Percentiles rank a stretch among this genome's conserved stretches.
Conservation (phyloP, 2,329 filamentous ascomycete species). For the Penicillium olsonii region DNA sequence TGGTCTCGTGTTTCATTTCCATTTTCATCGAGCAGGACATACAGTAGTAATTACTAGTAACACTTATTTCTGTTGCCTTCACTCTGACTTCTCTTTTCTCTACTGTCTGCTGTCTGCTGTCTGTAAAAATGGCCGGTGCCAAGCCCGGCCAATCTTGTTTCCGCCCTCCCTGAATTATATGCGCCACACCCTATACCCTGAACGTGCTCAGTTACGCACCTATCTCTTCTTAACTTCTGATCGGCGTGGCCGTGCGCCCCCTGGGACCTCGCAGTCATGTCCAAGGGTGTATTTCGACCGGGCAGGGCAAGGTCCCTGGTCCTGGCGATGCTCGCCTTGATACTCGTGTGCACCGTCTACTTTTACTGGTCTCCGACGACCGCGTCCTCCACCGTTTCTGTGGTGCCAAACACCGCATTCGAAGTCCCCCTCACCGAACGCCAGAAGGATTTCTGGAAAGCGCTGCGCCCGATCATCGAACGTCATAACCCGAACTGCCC, state of each 20-base stretch:
- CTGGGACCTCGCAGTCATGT: conserved; percentile 10
- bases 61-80: no score
- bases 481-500: conserved; percentile 34
- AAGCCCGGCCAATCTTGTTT: conserved; percentile 11
- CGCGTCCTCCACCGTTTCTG: conserved; percentile 28
- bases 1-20: background rate
- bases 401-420: conserved; percentile 36
- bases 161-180: conserved; percentile 1
- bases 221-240: conserved; percentile 3
- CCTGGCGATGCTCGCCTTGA: conserved; percentile 29
- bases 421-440: conserved; percentile 37
- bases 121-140: conserved; percentile 1
- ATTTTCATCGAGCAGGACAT: background rate
- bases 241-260: conserved; percentile 25
- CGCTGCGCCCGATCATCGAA: conserved; percentile 36
- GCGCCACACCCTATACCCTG: conserved; percentile 2
- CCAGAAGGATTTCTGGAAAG: conserved; percentile 41
- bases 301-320: conserved; percentile 32
- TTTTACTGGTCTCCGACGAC: conserved; percentile 39
- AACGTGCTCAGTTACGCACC: background rate
- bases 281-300: conserved; percentile 30
- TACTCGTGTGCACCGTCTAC: conserved; percentile 38
- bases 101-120: background rate
- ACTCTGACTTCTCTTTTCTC: no score
- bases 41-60: no score